Evolutionary conservation across 805 yeast genomes (phyloP), one percentile per base, ranked within the genome.

Genomic region (Sugiyamaella floridensis): DNA sequence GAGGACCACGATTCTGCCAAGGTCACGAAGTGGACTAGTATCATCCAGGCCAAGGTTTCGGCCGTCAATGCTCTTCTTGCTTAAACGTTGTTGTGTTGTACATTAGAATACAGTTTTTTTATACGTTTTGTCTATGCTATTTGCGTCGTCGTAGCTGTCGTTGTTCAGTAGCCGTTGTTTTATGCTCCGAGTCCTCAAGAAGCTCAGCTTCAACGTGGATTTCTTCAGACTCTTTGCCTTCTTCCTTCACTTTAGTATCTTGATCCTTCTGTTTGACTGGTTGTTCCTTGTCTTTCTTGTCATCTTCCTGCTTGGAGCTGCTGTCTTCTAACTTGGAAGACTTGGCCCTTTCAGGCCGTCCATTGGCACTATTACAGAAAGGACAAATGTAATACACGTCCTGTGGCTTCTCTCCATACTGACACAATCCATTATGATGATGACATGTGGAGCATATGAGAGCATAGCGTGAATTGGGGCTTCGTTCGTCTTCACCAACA

Each of bases 401-500:
- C 1, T 59, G 61, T 0, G 92, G 84, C 2, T 64, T 55, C 54
- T 76, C 69, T 7, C 85, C 84, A 1, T 86, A 89, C 3, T 89
- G 86, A 0, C 95, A 95, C 45, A 87, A 73, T 1, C 96, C 96
- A 62, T 88, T 87, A 67, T 87, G 95, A 15, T 73, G 73, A 19
- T 67, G 70, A 63, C 96, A 87, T n/a, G 73, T 68, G 16, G 62
- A 57, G 64, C 96, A 87, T 14, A 87, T 84, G 58, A 87, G 72
- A 0, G 95, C 95, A 63, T 75, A 85, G 44, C 95, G 67, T 53
- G 71, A 71, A 44, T 79, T 79, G 0, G 85, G 75, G 46, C 80
- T 72, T 45, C 77, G 67, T 61, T 85, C 92, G 66, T 82, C 87
- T 49, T 78, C 79, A 18, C 89, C 92, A 2, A 79, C 66, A 8